These are phyloP conservation scores for Polyporus arcularius DNA, from an alignment of 768 basidiomycete species.

Conservation along the genomic window DNA sequence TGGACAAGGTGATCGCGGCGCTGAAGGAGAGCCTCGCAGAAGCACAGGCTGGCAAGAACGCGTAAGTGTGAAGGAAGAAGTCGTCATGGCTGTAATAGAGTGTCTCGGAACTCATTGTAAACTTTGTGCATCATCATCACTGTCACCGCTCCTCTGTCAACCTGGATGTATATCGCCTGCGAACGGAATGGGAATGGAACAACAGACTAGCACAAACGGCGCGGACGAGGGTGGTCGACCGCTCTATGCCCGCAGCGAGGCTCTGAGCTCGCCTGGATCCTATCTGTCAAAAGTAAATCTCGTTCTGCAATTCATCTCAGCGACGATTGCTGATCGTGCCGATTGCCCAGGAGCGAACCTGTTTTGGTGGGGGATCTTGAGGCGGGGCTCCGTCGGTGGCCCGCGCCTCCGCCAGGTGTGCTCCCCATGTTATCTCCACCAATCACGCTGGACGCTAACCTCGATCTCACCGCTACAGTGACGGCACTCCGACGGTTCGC, in stretches of 20 bases:
- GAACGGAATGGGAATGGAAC: background rate
- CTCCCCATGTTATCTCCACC: slow-evolving; percentile 3
- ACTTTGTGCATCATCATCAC: background rate
- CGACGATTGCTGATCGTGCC: slow-evolving; percentile 13
- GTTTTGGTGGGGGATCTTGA: background rate
- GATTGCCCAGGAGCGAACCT: background rate
- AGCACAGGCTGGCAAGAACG: slow-evolving; percentile 31
- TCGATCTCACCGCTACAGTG: background rate
- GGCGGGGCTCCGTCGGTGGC: slow-evolving; percentile 19
- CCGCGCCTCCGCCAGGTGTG: slow-evolving; percentile 5
- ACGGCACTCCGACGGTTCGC: background rate
- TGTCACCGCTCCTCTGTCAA: background rate
- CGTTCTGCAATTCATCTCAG: slow-evolving; percentile 11
- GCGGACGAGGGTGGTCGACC: background rate
- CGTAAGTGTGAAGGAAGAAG: slow-evolving; percentile 21
- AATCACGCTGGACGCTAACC: background rate
- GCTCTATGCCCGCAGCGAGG: slow-evolving; percentile 21
- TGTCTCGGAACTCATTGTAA: slow-evolving; percentile 12
- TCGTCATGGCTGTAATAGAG: slow-evolving; percentile 18
- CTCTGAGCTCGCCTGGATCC: slow-evolving; percentile 3
- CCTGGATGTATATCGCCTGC: background rate
- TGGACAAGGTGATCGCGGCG: slow-evolving; percentile 69
- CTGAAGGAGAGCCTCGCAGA: slow-evolving; percentile 60
- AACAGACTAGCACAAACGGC: background rate
- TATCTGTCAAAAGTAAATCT: background rate